Conservation (phyloP, 129 eudicot genomes). For the carrot (Daucus carota) region DH1_v3.0 NC_030386.2:26089001-26089500, state of each 20-base stretch:
- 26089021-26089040: constrained; percentile 34
- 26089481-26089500: background rate
- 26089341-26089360: background rate
- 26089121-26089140: background rate
- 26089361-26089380: background rate
- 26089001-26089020: constrained; percentile 56
- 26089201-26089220: too few relatives aligned
- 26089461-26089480: background rate
- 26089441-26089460: background rate
- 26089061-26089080: constrained; percentile 78
- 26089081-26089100: constrained; percentile 79
- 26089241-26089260: background rate
- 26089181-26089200: background rate
- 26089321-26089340: background rate
- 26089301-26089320: background rate
- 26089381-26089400: background rate
- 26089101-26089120: constrained; percentile 59
- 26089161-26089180: background rate
- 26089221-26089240: background rate
- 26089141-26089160: background rate
- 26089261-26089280: background rate
- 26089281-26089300: background rate
- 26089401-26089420: background rate
- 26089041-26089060: constrained; percentile 77
- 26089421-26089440: background rate